phyloP scores from a whole-genome alignment of 495 filamentous ascomycete genomes.

The Bathelium albidoporum region DNA sequence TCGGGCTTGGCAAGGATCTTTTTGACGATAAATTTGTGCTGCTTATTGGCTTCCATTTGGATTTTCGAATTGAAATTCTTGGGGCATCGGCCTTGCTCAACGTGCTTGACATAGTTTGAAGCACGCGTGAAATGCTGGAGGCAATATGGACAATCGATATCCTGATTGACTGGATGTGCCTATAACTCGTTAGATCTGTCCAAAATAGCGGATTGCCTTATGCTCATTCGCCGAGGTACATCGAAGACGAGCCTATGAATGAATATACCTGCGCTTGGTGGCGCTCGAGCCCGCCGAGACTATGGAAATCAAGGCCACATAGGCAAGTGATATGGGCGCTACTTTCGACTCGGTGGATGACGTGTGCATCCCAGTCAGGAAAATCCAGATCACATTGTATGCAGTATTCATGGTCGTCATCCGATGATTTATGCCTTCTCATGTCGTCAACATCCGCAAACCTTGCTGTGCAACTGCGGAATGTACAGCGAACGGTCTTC shows the following conservation, averaged over 20 bases:
- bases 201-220: not conserved
- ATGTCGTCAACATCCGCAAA: conserved; percentile 31
- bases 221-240: not conserved
- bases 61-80: conserved; percentile 17
- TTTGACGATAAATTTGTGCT: conserved; percentile 33
- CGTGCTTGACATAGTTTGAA: conserved; percentile 37
- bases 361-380: conserved; percentile 32
- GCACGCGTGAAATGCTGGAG: conserved; percentile 35
- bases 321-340: conserved; percentile 41
- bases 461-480: conserved; percentile 10
- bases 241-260: not conserved
- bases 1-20: conserved; percentile 19
- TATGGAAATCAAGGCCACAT: conserved; percentile 43
- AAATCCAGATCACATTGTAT: conserved; percentile 41
- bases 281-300: conserved; percentile 33
- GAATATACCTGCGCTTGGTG: conserved; percentile 41
- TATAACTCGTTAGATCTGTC: not conserved
- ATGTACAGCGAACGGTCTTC: conserved; percentile 9
- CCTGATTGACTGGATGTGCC: conserved; percentile 34
- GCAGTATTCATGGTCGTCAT: conserved; percentile 43
- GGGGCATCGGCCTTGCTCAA: conserved; percentile 40
- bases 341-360: conserved; percentile 27
- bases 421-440: conserved; percentile 37
- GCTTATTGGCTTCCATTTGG: conserved; percentile 30
- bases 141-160: conserved; percentile 41